phyloP scores from a whole-genome alignment of 2,329 filamentous ascomycete species.

The Penicillium sp. region DNA sequence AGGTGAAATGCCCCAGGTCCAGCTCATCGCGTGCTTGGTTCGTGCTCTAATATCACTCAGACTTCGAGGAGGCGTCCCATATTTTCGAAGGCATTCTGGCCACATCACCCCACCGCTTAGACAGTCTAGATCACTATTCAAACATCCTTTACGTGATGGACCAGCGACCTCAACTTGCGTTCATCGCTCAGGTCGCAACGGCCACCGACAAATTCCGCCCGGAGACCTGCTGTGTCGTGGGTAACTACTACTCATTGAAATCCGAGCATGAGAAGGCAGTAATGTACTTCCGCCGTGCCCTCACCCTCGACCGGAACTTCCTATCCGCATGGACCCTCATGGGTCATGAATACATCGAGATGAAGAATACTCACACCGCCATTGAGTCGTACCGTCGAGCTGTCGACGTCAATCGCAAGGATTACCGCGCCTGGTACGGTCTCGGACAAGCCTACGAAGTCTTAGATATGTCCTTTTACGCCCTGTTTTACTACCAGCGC shows the following conservation, averaged over 20 bases:
- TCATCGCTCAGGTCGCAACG: slow-evolving; percentile 85
- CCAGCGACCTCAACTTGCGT: slow-evolving; percentile 81
- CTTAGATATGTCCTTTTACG: slow-evolving; percentile 96
- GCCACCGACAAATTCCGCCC: slow-evolving; percentile 93
- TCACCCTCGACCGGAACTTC: slow-evolving; percentile 86
- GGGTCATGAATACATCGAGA: slow-evolving; percentile 97
- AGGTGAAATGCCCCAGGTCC: slow-evolving; percentile 26
- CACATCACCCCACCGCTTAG: slow-evolving; percentile 68
- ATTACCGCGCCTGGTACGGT: slow-evolving; percentile 98
- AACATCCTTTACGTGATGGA: slow-evolving; percentile 96
- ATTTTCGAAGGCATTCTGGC: slow-evolving; percentile 66
- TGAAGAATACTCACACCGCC: slow-evolving; percentile 97
- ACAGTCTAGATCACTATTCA: slow-evolving; percentile 91
- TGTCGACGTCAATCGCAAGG: slow-evolving; percentile 91
- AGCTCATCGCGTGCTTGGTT: neutral
- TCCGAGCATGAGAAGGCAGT: slow-evolving; percentile 97
- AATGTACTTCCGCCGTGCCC: slow-evolving; percentile 90
- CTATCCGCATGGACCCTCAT: slow-evolving; percentile 96
- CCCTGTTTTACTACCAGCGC: slow-evolving; percentile 95
- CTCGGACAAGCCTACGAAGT: slow-evolving; percentile 96
- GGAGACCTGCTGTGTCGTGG: slow-evolving; percentile 93
- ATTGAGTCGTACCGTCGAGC: slow-evolving; percentile 95
- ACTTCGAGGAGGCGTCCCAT: slow-evolving; percentile 62
- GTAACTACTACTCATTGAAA: slow-evolving; percentile 93
- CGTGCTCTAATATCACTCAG: slow-evolving; percentile 29